phyloP scores from a whole-genome alignment of 2,329 filamentous ascomycete genomes.

The Chaetomium sp. region DNA sequence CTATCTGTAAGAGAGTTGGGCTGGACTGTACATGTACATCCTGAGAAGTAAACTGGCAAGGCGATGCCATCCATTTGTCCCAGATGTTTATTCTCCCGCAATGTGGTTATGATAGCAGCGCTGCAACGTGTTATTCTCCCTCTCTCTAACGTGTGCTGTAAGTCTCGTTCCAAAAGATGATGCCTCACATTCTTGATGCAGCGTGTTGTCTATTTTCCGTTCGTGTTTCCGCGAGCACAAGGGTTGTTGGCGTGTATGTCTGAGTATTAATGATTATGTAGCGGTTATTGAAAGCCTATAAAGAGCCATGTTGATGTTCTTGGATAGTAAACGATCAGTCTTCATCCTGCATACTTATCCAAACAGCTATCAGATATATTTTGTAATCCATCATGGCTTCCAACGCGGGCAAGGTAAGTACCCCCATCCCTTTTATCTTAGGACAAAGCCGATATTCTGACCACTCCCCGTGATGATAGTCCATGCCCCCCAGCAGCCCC shows the following conservation, averaged over 20 bases:
- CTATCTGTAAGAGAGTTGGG: background rate
- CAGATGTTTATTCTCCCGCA: too few species aligned
- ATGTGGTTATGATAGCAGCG: background rate
- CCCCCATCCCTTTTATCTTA: background rate
- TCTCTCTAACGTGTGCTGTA: background rate
- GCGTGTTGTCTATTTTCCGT: background rate
- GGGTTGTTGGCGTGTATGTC: background rate
- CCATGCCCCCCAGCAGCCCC: background rate
- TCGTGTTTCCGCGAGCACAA: background rate
- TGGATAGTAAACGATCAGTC: background rate
- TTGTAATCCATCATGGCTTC: background rate
- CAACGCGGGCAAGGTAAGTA: background rate
- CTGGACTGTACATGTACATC: background rate
- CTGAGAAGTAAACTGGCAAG: background rate
- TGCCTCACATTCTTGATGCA: background rate
- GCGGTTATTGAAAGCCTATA: background rate
- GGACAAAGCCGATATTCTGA: background rate
- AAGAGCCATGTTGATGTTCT: background rate
- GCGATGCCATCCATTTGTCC: too few species aligned
- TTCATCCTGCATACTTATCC: too few species aligned
- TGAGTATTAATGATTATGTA: background rate
- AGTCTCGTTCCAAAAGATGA: background rate
- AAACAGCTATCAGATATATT: background rate
- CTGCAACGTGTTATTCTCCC: background rate
- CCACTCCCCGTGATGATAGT: background rate